Base-by-base conservation (phyloP, 2,329 filamentous ascomycete species). In the Arthrobotrys iridis region DNA sequence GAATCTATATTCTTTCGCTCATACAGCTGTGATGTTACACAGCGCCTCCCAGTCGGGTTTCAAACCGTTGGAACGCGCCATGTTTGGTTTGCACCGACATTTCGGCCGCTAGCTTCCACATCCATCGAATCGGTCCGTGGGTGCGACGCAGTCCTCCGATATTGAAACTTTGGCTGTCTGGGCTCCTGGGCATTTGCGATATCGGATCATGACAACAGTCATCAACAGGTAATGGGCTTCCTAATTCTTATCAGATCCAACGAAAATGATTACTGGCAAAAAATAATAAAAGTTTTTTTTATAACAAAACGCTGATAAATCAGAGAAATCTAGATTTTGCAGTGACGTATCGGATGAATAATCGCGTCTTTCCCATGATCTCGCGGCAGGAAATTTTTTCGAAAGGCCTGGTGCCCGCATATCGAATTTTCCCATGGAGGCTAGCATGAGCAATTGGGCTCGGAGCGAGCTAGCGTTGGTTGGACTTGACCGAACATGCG, bases 281-380 rank as follows among this genome's bases (percentile, higher is more conserved):
- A n/a, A n/a, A n/a, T n/a, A n/a, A n/a, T n/a, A n/a, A n/a, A n/a
- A n/a, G n/a, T n/a, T n/a, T n/a, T 52, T 52, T 26, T 20, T 64
- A 22, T 52, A 33, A 46, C n/a, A 20, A 2, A 57, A 20, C 18
- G 67, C 59, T 73, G 68, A 73, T 73, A 73, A 73, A 73, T 73
- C 41, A 55, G 41, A 55, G 40, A 33, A 59, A 41, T 73, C 68
- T 73, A 65, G 68, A 73, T 73, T 50, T 33, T 20, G 5, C n/a
- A 37, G 52, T 59, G 68, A 73, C 50, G 68, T 35, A 65, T 30
- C 55, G 7, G 68, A 73, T 73, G 68, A 65, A 52, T 73, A 72
- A 72, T 72, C 30, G 43, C 26, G 41, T 64, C 18, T 37, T n/a
- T n/a, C n/a, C 41, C 30, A 24, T 28, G 24, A 30, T 30, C 28